Base-by-base conservation (phyloP, 2,329 filamentous ascomycete species). In the Aureobasidium sp. region DNA sequence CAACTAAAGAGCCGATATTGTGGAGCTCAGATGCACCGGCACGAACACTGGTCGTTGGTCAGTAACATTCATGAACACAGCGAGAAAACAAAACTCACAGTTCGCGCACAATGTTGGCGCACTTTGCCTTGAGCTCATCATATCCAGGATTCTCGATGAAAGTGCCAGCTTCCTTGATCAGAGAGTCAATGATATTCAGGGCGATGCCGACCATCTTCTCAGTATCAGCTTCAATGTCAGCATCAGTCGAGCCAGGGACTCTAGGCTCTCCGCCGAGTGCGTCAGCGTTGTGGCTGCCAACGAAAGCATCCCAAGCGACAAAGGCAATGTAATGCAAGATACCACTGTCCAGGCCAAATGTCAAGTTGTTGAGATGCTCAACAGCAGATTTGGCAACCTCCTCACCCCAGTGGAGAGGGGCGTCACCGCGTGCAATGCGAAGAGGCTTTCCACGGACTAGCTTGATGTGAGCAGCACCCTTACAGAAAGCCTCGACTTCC, bases 401-500 rank as follows among this genome's bases (percentile, higher is more conserved):
- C 42, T 76, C 76, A 63, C 78, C 76, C 69, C 76, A 75, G 29
- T 73, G 74, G 55, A 77, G 71, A 55, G 78, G 76, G 54, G 74
- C 71, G 49, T 79, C 77, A 66, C 74, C 67, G 16, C 73, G 71
- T 2, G 75, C 73, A n/a, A 80, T 68, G 39, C 80, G 80, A 51
- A 86, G 79, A 3, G 78, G 76, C 32, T 79, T 76, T 21, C 85
- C 84, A 32, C 88, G 88, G 62, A 97, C 86, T 51, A 97, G 83
- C 75, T 94, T 96, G 71, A 96, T 88, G 72, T 96, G 94, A 50
- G 89, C 89, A 54, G 92, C 93, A 67, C 96, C 95, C 76, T 95
- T 97, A 82, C 93, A 97, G 74, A 97, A 97, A 39, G 88, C 80
- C 70, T 96, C 92, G 49, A 97, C 86, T 68, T 96, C 90, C 59